Base-by-base conservation (phyloP, 352 stramenopile species). In the Lagenidium giganteum region DNA sequence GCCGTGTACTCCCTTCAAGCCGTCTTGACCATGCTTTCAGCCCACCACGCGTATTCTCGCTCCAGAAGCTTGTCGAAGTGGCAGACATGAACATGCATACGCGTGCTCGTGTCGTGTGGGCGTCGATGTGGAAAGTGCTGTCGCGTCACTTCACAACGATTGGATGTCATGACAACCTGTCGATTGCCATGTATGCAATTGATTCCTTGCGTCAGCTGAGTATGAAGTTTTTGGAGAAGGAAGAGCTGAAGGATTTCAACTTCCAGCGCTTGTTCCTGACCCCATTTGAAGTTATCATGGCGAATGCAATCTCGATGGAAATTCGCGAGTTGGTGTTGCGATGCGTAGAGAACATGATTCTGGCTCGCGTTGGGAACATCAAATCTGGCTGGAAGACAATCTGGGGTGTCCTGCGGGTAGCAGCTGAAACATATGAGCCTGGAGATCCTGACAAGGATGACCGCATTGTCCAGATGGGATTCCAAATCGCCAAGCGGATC, bases 51-150 rank as follows among this genome's bases (percentile, higher is more conserved):
- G 95, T 99, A 18, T 99, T 98, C 58, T 98, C 90, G 38, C 70
- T 99, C 41, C 96, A 99, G 63, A 96, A 97, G 61, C 79, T 99
- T 3, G 97, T 99, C 8, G 97, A 99, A 74, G 96, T 99, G 12
- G 96, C 97, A 2, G 96, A 99, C 64, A 99, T 97, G 72, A 99
- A 99, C 79, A 99, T 99, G 95, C 77, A 96, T 43, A 90, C 77
- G 24, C 87, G 97, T 8, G 93, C 91, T 20, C 78, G 96, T 24
- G 76, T 99, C 34, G 96, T 98, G 8, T 99, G 96, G 96, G 85
- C 93, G n/a, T 86, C 96, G 44, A 97, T 99, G 27, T 99, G 97
- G 97, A 77, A 84, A 33, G 87, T 96, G 16, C 84, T 99, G 31
- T 96, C 92, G 3, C 67, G 87, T n/a, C 96, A 99, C 57, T 99